Evolutionary conservation across 2,329 filamentous ascomycete genomes (phyloP), one percentile per base, ranked within the genome.

Genomic region (Penicillium crustosum): DNA sequence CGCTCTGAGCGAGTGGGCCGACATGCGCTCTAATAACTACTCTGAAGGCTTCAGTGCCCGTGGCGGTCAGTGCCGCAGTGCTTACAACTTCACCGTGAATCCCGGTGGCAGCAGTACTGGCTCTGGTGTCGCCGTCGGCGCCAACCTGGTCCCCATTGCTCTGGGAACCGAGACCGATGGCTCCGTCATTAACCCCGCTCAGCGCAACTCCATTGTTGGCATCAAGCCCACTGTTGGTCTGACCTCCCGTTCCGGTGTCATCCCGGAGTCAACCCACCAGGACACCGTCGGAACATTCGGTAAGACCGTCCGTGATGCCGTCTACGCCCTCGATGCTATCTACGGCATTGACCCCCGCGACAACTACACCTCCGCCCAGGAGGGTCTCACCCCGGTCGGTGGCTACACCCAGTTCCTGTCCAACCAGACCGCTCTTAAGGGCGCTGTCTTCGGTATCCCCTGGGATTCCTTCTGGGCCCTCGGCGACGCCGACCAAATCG

Each of bases 121-220:
- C 0, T 86, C 84, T 53, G 89, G 81, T 5, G 81, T 82, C 7
- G 86, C 83, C 6, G 87, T 91, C 0, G 82, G 82, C 4, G 82
- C 83, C 4, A 90, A 90, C 63, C 73, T 83, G 2, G 78, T 86
- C 25, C 77, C 85, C 0, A 88, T 90, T 68, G 79, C 86, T 0
- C 70, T 92, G 0, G 90, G 89, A 1, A 91, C 89, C 0, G 89
- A 92, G 75, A 91, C 89, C 0, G 88, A 91, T 68, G 88, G 83
- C 4, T 86, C 83, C 73, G 80, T 92, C 17, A 90, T 91, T 67
- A 87, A 85, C 69, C 89, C 89, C 0, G 88, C 89, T 0, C 83
- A 88, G 70, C 78, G 87, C 5, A 90, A 89, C 67, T 82, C 80
- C 2, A 69, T 92, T 2, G 87, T 91, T 2, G 89, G 89, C 3